A percentile compares a stretch with the other conserved stretches of the same genome.
Conservation (phyloP, 257 asterid species). For the Jacaranda mimosifolia region DNA sequence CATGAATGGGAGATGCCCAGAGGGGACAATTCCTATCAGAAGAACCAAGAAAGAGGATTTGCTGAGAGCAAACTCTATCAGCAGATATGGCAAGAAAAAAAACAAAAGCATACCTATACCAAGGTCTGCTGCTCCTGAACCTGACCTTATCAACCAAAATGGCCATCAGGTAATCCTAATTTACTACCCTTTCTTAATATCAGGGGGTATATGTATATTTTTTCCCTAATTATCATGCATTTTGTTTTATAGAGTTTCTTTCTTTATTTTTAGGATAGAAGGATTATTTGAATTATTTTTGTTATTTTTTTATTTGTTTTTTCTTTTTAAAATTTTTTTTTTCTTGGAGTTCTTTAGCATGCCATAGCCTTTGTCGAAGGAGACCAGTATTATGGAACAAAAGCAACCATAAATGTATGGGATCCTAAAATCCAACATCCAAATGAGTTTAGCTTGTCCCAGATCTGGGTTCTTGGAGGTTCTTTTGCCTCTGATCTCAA, state of each 20-base stretch:
- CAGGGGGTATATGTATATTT: too few species aligned
- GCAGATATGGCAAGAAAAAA: not conserved
- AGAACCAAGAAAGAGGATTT: not conserved
- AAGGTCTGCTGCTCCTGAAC: not conserved
- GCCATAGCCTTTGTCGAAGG: not conserved
- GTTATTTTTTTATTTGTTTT: not conserved
- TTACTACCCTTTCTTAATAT: not conserved
- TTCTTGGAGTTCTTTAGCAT: not conserved
- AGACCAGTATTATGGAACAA: not conserved
- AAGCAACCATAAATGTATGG: not conserved
- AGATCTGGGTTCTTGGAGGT: not conserved
- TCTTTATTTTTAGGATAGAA: too few species aligned
- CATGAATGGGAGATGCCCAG: not conserved
- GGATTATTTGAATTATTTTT: too few species aligned
- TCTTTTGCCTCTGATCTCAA: not conserved
- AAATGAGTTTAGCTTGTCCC: not conserved
- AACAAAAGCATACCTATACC: not conserved
- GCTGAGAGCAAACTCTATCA: not conserved
- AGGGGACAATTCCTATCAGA: not conserved
- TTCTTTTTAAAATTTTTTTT: not conserved
- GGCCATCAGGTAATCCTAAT: not conserved
- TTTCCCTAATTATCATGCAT: too few species aligned
- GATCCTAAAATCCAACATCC: slow-evolving; percentile 2
- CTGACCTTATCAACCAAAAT: not conserved
- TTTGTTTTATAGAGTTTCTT: too few species aligned